phyloP scores from a whole-genome alignment of 208 protist genomes.

The Leishmania tropica region DNA sequence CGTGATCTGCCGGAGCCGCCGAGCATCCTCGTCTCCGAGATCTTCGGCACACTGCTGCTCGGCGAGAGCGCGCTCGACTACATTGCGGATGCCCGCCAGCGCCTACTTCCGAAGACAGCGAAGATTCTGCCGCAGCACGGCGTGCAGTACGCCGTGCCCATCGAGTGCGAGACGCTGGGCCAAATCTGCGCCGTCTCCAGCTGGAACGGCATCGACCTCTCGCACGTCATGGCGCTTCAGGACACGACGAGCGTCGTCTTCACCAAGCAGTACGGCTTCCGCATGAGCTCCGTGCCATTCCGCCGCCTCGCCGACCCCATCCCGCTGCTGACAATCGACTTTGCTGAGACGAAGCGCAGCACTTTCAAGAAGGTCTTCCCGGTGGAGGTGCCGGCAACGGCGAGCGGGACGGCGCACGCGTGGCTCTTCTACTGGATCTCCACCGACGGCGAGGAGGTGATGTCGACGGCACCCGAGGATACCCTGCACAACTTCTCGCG shows the following conservation, averaged over 20 bases:
- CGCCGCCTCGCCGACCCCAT: conserved; percentile 68
- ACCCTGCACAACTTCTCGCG: conserved; percentile 91
- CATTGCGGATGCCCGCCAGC: conserved; percentile 82
- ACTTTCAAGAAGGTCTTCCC: conserved; percentile 38
- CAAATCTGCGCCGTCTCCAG: conserved; percentile 73
- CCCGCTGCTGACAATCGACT: conserved; percentile 85
- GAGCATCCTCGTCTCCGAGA: conserved; percentile 91
- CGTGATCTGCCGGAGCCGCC: conserved; percentile 66
- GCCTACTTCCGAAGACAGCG: conserved; percentile 66
- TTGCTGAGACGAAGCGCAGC: conserved; percentile 45
- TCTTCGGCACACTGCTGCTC: conserved; percentile 93
- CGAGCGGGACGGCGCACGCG: conserved; percentile 70
- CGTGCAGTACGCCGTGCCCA: conserved; percentile 90
- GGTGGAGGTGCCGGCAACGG: conserved; percentile 56
- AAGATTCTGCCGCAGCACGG: conserved; percentile 84
- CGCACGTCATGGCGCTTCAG: conserved; percentile 85
- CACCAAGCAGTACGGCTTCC: conserved; percentile 95
- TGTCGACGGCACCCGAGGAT: conserved; percentile 87
- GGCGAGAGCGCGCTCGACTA: conserved; percentile 93
- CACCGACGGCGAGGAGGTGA: conserved; percentile 43
- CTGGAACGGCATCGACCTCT: conserved; percentile 88
- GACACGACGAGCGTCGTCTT: conserved; percentile 92
- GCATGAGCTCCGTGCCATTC: conserved; percentile 86
- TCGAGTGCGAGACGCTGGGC: conserved; percentile 80
- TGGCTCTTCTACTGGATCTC: conserved; percentile 88